phyloP scores from a whole-genome alignment of 140 eudicot genomes.

The Erigeron philadelphicus region DNA sequence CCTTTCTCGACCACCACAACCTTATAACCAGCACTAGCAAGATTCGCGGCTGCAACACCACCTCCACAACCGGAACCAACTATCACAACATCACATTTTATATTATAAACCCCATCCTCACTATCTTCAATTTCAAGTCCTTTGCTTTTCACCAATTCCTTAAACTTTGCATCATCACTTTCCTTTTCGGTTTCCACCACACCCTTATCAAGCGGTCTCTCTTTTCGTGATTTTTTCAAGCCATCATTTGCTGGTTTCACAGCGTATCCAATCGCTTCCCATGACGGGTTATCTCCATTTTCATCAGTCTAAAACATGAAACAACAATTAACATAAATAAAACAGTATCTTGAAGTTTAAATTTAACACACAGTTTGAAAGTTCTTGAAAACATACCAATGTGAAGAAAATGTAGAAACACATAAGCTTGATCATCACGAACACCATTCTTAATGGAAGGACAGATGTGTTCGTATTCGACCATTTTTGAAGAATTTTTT shows the following conservation, averaged over 20 bases:
- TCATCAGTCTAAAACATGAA: conserved; percentile 59
- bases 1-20: conserved; percentile 87
- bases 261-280: conserved; percentile 80
- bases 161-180: conserved; percentile 39
- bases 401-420: conserved; percentile 51
- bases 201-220: conserved; percentile 83
- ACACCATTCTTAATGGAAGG: conserved; percentile 52
- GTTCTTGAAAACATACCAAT: conserved; percentile 32
- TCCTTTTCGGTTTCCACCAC: conserved; percentile 48
- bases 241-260: conserved; percentile 33
- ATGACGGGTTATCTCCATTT: conserved; percentile 58
- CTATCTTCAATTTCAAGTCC: conserved; percentile 52
- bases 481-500: conserved; percentile 69
- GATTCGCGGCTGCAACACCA: conserved; percentile 86
- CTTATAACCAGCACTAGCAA: conserved; percentile 65
- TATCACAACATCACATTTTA: conserved; percentile 80
- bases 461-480: conserved; percentile 34
- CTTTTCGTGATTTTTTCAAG: conserved; percentile 24
- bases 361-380: not conserved
- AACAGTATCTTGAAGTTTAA: no score
- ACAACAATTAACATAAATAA: no score
- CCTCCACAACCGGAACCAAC: conserved; percentile 98
- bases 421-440: conserved; percentile 44
- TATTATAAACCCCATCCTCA: conserved; percentile 27
- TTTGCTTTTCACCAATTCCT: conserved; percentile 44